Percentiles rank a stretch among this genome's conserved stretches.
These are phyloP conservation scores for Candida pseudofarinosa DNA, from an alignment of 805 yeast species.

Conservation along the genomic window DNA sequence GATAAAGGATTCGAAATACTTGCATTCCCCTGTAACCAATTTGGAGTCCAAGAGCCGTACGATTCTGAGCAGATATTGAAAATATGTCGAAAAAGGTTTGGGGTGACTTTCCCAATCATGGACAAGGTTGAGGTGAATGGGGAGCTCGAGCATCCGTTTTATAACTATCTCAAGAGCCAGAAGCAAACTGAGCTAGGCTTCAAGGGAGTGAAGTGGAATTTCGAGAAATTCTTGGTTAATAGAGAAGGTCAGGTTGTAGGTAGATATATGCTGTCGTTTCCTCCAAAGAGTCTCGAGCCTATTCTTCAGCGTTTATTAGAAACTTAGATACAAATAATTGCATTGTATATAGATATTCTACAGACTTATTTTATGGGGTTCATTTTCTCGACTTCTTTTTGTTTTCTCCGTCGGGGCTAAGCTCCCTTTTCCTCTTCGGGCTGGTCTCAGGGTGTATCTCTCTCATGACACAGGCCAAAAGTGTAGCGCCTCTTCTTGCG, in stretches of 20 bases:
- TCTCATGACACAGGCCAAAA: constrained; percentile 68
- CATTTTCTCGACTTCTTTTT: constrained; percentile 7
- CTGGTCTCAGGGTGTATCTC: constrained; percentile 41
- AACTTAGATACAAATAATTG: background rate
- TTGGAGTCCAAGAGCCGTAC: constrained; percentile 76
- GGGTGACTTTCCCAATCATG: constrained; percentile 37
- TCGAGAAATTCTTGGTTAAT: constrained; percentile 67
- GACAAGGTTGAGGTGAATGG: constrained; percentile 37
- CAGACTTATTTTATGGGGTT: background rate
- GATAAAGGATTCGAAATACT: constrained; percentile 61
- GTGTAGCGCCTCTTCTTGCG: constrained; percentile 74
- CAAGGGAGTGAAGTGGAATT: constrained; percentile 65
- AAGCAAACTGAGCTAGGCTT: constrained; percentile 32
- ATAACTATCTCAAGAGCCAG: constrained; percentile 23
- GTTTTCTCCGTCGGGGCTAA: constrained; percentile 11
- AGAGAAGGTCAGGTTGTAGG: constrained; percentile 53
- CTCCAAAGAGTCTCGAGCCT: constrained; percentile 56
- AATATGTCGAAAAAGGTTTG: constrained; percentile 18
- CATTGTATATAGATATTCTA: constrained; percentile 1
- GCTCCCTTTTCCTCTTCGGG: constrained; percentile 5
- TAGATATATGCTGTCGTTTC: constrained; percentile 63
- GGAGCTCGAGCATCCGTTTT: constrained; percentile 23
- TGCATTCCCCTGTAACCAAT: constrained; percentile 92
- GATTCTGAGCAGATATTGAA: constrained; percentile 34
- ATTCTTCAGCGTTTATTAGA: constrained; percentile 16